Evolutionary conservation across 2,329 filamentous ascomycete genomes (phyloP), one percentile per base, ranked within the genome.

Genomic region (Exophiala viscosa): DNA sequence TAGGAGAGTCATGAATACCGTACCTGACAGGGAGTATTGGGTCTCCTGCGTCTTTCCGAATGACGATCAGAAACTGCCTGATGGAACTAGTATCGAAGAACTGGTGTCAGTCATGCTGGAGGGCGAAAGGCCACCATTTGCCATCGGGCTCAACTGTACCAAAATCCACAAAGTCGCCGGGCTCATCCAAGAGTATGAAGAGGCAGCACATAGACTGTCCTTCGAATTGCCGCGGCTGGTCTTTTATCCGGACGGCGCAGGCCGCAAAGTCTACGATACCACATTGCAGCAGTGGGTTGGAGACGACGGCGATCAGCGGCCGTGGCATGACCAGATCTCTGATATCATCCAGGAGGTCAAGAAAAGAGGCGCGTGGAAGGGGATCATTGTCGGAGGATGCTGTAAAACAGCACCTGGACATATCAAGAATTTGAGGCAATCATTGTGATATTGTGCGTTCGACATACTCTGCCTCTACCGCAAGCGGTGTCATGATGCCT

Each of bases 191-290:
- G 49, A 59, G 8, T 67, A 67, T 52, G 63, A 67, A 45, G 51
- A 60, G n/a, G 61, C 7, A 65, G 83, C 13, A 52, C 56, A 8
- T 57, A 52, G n/a, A 47, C 81, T 59, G 50, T 74, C 1, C 46
- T 62, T 3, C 59, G 65, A 71, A 0, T 60, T 67, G 11, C 83
- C 83, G 1, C 74, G 72, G 15, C 66, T 87, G 48, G 78, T 87
- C 3, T 61, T 87, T 14, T 87, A 87, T 64, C 85, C 85, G 0
- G 85, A 88, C 65, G 84, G 84, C 0, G 86, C 85, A 1, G 83
- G 82, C 42, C 83, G 82, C 0, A 81, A 86, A 67, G 76, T 84
- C 0, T 87, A 87, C 67, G 81, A 87, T 65, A 84, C 83, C 1
- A 69, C 67, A 0, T 83, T 81, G 5, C 79, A 85, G 62, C 70